Conservation (phyloP, 1,139 yeast species). For the Protomyces gravidus region DNA sequence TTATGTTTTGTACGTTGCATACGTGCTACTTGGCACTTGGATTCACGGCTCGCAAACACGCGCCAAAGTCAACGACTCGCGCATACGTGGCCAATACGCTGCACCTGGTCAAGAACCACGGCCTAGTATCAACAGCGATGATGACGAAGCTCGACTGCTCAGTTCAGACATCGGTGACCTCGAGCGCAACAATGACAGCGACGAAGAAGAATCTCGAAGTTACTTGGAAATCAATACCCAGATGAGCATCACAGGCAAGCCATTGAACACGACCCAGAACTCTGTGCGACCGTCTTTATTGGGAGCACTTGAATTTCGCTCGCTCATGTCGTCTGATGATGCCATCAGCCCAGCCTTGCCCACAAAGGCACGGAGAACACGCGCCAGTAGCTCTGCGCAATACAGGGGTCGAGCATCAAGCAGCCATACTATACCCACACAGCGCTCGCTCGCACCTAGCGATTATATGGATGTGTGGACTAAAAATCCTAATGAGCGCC, state of each 20-base stretch:
- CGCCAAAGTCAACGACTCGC: conserved; percentile 15
- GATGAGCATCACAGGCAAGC: conserved; percentile 24
- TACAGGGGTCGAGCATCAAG: not conserved
- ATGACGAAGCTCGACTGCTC: conserved; percentile 9
- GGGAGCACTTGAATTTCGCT: conserved; percentile 46
- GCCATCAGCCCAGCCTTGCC: not conserved
- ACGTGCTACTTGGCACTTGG: conserved; percentile 36
- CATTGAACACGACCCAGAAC: conserved; percentile 1
- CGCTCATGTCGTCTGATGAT: conserved; percentile 34
- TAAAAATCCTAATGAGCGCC: not conserved
- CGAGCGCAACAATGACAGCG: conserved; percentile 4
- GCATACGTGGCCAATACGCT: conserved; percentile 13
- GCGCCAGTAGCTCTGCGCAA: not conserved
- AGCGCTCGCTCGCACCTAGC: not conserved
- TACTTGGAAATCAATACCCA: conserved; percentile 16
- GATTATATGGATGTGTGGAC: not conserved
- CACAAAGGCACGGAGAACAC: not conserved
- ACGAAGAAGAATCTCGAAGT: conserved; percentile 7
- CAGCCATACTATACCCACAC: not conserved
- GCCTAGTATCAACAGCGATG: conserved; percentile 8
- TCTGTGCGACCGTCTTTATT: conserved; percentile 46
- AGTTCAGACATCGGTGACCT: not conserved
- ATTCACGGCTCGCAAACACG: conserved; percentile 3
- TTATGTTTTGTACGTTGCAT: conserved; percentile 53
- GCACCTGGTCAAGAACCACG: not conserved